Evolutionary conservation across 116 monocot genomes (phyloP).

Genomic region (Phalaenopsis hybrid): DNA sequence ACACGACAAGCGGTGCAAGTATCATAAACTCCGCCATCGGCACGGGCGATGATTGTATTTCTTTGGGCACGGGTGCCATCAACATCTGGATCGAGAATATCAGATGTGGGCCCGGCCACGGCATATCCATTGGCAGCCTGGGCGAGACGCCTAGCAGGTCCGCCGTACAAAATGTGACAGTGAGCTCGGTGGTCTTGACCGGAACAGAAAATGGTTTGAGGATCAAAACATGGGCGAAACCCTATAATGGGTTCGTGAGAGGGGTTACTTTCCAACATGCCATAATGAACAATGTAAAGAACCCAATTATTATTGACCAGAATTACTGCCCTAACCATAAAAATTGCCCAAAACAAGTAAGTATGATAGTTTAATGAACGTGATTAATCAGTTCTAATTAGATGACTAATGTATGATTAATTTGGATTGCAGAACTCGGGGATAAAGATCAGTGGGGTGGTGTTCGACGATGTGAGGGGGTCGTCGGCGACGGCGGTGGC

Average conservation of each 20-base stretch:
- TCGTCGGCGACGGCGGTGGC: no score
- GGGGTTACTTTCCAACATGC: slow-evolving; percentile 25
- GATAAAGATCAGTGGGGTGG: slow-evolving; percentile 7
- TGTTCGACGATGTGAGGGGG: no score
- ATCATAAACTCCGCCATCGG: no score
- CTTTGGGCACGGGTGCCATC: slow-evolving; percentile 48
- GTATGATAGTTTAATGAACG: not conserved
- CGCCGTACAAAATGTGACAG: no score
- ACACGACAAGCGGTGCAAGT: slow-evolving; percentile 39
- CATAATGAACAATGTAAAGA: slow-evolving; percentile 8
- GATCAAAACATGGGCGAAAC: slow-evolving; percentile 68
- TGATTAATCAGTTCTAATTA: not conserved
- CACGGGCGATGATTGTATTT: slow-evolving; percentile 41
- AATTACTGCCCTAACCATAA: slow-evolving; percentile 47
- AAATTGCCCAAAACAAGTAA: slow-evolving; percentile 29
- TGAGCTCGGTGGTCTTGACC: no score
- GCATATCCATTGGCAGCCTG: slow-evolving; percentile 18
- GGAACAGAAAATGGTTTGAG: slow-evolving; percentile 41
- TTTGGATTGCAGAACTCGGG: slow-evolving; percentile 8
- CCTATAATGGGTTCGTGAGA: slow-evolving; percentile 34
- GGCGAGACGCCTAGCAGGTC: no score
- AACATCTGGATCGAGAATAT: slow-evolving; percentile 47
- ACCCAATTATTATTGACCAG: slow-evolving; percentile 70
- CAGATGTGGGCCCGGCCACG: slow-evolving; percentile 71
- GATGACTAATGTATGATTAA: not conserved